Evolutionary conservation across 163 green algal species (phyloP), one percentile per base, ranked within the genome.

Genomic region (Scenedesmus sp.): DNA sequence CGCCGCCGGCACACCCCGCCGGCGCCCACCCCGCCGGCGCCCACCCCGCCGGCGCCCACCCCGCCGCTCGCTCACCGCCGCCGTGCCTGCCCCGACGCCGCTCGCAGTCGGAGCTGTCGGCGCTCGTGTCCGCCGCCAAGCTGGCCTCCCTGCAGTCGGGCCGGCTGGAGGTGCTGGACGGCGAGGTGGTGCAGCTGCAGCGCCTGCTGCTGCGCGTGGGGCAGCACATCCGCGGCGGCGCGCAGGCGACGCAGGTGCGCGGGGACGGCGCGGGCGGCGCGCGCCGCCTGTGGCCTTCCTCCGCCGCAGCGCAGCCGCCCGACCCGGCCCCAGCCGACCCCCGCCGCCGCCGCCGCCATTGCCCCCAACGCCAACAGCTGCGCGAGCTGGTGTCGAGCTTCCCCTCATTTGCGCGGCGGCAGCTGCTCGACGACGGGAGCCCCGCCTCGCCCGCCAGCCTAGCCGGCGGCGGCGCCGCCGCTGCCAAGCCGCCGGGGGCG

Each of bases 141-240:
- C 28, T 64, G 63, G 72, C 72, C 0, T 44, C 45, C n/a, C 14
- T 63, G 17, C 60, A 80, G 24, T 58, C 72, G 48, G 47, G 6
- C 34, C 60, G 48, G 33, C 48, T 80, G 31, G 60, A 80, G 72
- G 44, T 39, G 26, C 72, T 80, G n/a, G 72, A 80, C 33, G 24
- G 22, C n/a, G 60, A 80, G 60, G 60, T 80, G 20, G 51, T 33
- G 45, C 29, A 80, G 60, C 45, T 80, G 60, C 58, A 80, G 60
- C n/a, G 15, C 60, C 20, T 80, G 60, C 60, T 80, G 45, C 47
- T 54, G 48, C 45, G 20, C 29, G 60, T 80, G 24, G 60, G 72
- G 9, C 36, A 57, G 11, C 63, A 53, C 60, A 63, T 80, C 13
- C 29, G 58, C 22, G 18, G 15, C 17, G 72, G 72, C 13, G 47